Conservation (phyloP, 306 rosid species). For the Lablab purpureus region DNA sequence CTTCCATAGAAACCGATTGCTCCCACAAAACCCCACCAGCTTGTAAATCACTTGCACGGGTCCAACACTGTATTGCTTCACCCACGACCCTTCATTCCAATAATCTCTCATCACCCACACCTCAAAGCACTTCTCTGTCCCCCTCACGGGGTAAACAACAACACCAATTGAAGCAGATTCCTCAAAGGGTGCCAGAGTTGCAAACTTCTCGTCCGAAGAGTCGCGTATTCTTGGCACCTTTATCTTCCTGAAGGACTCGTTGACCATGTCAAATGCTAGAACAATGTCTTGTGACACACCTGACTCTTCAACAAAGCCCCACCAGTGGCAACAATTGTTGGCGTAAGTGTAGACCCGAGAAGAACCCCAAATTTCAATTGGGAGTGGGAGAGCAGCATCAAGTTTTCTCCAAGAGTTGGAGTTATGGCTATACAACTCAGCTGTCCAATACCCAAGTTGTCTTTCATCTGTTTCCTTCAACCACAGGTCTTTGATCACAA, state of each 20-base stretch:
- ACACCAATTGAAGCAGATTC: slow-evolving; percentile 13
- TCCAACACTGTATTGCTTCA: slow-evolving; percentile 38
- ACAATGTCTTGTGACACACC: not conserved
- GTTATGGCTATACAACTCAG: slow-evolving; percentile 38
- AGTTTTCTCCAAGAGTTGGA: slow-evolving; percentile 43
- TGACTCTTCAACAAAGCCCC: not conserved
- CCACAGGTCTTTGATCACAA: slow-evolving; percentile 17
- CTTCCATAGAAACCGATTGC: slow-evolving; percentile 26
- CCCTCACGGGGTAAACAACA: slow-evolving; percentile 10
- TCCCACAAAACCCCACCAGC: slow-evolving; percentile 42
- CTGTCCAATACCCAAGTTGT: slow-evolving; percentile 6
- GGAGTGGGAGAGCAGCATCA: slow-evolving; percentile 20
- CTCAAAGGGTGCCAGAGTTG: slow-evolving; percentile 5
- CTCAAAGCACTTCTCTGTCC: not conserved
- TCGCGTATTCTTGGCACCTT: slow-evolving; percentile 10
- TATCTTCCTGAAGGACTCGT: slow-evolving; percentile 36
- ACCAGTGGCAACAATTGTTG: slow-evolving; percentile 36
- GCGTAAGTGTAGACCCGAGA: slow-evolving; percentile 14
- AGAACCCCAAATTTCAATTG: slow-evolving; percentile 17
- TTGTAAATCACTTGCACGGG: slow-evolving; percentile 14
- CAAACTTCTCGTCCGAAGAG: not conserved
- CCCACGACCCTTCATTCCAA: slow-evolving; percentile 43
- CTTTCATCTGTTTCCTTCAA: slow-evolving; percentile 24
- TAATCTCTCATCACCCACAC: slow-evolving; percentile 46
- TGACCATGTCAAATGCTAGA: slow-evolving; percentile 29